These are phyloP conservation scores for Pseudogymnoascus pannorum DNA, from an alignment of 2,329 filamentous ascomycete species.

Conservation along the genomic window DNA sequence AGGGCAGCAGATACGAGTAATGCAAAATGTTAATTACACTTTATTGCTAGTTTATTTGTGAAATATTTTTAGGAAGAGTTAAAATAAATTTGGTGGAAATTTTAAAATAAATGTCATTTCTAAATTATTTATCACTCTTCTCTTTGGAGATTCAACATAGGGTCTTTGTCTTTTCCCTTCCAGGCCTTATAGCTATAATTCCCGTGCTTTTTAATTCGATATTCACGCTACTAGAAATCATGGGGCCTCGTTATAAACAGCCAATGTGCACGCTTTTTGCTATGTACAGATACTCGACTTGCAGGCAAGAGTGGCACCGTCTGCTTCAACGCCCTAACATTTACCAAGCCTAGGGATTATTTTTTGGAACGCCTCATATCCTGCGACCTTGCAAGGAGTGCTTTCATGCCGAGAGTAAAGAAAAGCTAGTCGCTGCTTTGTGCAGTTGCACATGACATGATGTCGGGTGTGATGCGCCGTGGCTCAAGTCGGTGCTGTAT, in stretches of 20 bases:
- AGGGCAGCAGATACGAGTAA: neutral
- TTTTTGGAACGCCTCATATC: slow-evolving; percentile 4
- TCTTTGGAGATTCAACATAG: no score
- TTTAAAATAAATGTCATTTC: no score
- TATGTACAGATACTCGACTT: slow-evolving; percentile 1
- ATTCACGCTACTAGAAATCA: neutral
- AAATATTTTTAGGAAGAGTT: no score
- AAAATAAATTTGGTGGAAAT: no score
- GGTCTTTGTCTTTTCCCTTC: no score
- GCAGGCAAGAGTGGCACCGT: neutral
- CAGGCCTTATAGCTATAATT: no score
- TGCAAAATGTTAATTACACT: neutral
- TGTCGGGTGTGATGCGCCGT: neutral
- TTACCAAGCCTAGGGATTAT: neutral
- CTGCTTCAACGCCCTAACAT: neutral
- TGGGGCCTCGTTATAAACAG: no score
- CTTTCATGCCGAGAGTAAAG: neutral
- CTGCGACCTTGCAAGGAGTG: slow-evolving; percentile 7
- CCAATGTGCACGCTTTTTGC: slow-evolving; percentile 2
- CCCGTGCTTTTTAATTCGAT: neutral
- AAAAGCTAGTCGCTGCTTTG: neutral
- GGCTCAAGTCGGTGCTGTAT: slow-evolving; percentile 7
- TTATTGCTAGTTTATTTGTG: neutral
- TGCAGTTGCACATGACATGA: neutral
- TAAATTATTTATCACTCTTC: no score